phyloP scores from a whole-genome alignment of 495 filamentous ascomycete species.

The Xylaria curta region DNA sequence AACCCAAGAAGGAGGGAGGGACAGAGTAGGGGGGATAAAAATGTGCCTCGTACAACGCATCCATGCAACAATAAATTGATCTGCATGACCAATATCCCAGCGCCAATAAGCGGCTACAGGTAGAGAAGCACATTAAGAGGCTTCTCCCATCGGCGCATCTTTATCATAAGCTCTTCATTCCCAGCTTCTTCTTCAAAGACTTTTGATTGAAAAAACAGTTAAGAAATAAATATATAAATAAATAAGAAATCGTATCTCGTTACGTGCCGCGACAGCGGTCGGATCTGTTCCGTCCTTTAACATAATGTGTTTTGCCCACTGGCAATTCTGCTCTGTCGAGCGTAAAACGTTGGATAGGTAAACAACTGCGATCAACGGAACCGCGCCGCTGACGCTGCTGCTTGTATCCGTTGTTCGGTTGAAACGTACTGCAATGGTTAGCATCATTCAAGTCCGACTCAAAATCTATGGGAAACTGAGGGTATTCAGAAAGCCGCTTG shows the following conservation, averaged over 20 bases:
- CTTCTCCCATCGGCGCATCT: conserved; percentile 6
- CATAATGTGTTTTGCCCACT: conserved; percentile 28
- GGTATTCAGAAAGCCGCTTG: neutral
- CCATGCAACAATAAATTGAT: conserved; percentile 19
- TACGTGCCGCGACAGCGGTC: conserved; percentile 27
- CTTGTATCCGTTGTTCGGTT: conserved; percentile 77
- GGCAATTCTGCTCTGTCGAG: conserved; percentile 14
- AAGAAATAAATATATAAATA: conserved; percentile 19
- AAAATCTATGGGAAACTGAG: neutral
- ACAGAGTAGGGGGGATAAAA: conserved; percentile 8
- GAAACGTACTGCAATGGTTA: conserved; percentile 49
- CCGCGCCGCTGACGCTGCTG: conserved; percentile 50
- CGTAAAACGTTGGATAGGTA: conserved; percentile 21
- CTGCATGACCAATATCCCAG: conserved; percentile 6
- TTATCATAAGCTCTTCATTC: conserved; percentile 22
- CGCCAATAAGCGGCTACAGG: neutral
- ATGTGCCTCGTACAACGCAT: conserved; percentile 27
- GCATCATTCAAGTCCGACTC: neutral
- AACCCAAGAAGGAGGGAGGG: conserved; percentile 10
- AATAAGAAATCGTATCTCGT: conserved; percentile 37
- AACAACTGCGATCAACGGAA: conserved; percentile 43
- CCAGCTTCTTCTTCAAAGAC: conserved; percentile 3
- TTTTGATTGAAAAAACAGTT: neutral
- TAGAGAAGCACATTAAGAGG: conserved; percentile 16
- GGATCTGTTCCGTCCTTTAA: conserved; percentile 22